Evolutionary conservation across 2,329 filamentous ascomycete species (phyloP).

Genomic region (Colletotrichum echinochloae): DNA sequence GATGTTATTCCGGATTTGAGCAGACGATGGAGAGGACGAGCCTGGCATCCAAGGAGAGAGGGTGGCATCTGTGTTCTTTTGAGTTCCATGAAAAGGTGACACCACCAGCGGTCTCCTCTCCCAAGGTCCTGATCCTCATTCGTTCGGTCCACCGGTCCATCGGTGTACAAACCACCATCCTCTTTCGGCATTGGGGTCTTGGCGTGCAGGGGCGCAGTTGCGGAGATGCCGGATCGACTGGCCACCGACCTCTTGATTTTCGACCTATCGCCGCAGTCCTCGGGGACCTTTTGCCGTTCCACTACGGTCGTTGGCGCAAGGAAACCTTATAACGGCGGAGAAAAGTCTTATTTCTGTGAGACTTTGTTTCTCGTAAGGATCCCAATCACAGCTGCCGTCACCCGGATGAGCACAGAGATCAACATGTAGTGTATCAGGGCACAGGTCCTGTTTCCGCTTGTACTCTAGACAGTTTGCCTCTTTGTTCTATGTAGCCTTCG

Average conservation of each 20-base stretch:
- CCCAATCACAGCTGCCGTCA: too few species aligned
- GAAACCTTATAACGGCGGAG: background rate
- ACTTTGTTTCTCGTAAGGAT: background rate
- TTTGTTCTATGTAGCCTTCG: background rate
- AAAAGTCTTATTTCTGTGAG: background rate
- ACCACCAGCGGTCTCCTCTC: background rate
- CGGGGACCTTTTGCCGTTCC: background rate
- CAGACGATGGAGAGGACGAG: background rate
- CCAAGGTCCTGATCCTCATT: background rate
- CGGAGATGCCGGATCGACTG: slow-evolving; percentile 17
- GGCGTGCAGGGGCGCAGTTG: slow-evolving; percentile 13
- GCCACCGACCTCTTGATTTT: slow-evolving; percentile 4
- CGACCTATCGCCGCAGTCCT: background rate
- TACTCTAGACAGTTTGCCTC: background rate
- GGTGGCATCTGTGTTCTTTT: background rate
- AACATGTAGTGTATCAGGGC: background rate
- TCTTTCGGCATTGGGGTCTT: slow-evolving; percentile 21
- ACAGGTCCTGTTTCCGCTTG: too few species aligned
- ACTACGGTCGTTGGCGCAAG: background rate
- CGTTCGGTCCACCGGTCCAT: slow-evolving; percentile 12
- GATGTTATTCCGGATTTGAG: too few species aligned
- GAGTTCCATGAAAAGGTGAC: background rate
- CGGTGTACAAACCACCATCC: slow-evolving; percentile 28
- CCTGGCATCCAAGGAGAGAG: background rate
- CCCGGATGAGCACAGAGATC: too few species aligned